Evolutionary conservation across 2,329 filamentous ascomycete species (phyloP), one percentile per base, ranked within the genome.

Genomic region (Parascedosporium putredinis): DNA sequence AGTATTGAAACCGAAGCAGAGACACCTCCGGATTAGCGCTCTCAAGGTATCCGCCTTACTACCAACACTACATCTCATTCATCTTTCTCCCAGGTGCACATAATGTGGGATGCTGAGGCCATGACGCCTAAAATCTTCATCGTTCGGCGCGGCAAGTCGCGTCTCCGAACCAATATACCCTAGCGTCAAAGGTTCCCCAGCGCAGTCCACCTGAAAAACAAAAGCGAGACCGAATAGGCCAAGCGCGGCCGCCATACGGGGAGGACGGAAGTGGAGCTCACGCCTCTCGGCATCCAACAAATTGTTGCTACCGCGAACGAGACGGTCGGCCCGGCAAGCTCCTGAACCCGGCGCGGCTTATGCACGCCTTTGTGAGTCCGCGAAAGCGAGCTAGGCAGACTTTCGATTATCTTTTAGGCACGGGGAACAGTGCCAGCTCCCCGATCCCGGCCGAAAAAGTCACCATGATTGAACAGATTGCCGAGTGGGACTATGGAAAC

Each of bases 361-460:
- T 81, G 3, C 88, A 95, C 63, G 85, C 95, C 84, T 95, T 91
- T 66, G 88, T 96, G 33, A 95, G 88, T 2, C 91, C 90, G 2
- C 84, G 90, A 42, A 79, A 77, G 54, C 84, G 90, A 52, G 88
- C 91, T 16, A 88, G 93, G 66, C 78, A 81, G 47, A 97, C 90
- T 14, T 84, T 95, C 61, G 88, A 95, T 63, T 78, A 96, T 43
- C 80, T 96, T 23, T 79, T 86, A 57, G 71, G n/a, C n/a, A n/a
- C 95, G 16, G 86, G 83, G 45, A 81, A 82, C 61, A 65, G 70
- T n/a, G 76, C 80, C 33, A 71, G 75, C 1, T 71, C 89, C 27
- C 12, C 27, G 6, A 31, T 31, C 14, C 89, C 89, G 0, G 60
- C 67, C 10, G 84, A 84, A 6, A 67, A 70, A 22, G 72, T 90